phyloP scores from a whole-genome alignment of 345 rosid genomes.

The Eucalyptus erythrocorys region DNA sequence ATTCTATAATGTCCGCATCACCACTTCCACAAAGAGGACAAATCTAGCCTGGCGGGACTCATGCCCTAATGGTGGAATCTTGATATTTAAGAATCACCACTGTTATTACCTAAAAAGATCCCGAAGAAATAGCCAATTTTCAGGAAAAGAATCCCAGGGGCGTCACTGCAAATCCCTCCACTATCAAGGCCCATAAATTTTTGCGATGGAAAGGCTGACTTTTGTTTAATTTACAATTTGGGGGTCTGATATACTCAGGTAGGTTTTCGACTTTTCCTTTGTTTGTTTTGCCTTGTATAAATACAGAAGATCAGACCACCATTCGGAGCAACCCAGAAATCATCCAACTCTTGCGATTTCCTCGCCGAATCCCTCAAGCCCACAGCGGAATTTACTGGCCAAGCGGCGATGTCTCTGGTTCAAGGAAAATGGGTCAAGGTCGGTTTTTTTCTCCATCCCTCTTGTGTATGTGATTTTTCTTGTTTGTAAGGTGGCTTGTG shows the following conservation, averaged over 20 bases:
- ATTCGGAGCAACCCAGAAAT: not conserved
- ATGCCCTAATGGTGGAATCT: not conserved
- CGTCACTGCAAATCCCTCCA: not conserved
- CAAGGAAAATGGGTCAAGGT: constrained; percentile 75
- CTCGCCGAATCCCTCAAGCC: not conserved
- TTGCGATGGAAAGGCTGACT: not conserved
- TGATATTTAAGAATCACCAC: not conserved
- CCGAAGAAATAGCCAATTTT: not conserved
- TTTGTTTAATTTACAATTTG: not conserved
- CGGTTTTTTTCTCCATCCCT: not conserved
- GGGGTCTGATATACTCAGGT: not conserved
- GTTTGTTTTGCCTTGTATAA: not conserved
- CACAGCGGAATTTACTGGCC: not conserved
- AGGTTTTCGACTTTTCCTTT: not conserved
- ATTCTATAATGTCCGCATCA: not conserved
- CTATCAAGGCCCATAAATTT: not conserved
- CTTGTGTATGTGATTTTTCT: not conserved
- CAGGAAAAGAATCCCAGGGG: not conserved
- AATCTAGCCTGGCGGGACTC: not conserved
- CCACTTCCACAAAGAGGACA: not conserved
- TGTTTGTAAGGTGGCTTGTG: not conserved
- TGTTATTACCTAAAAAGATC: not conserved
- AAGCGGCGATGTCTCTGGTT: constrained; percentile 11
- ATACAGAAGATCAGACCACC: not conserved
- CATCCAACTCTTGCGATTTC: not conserved